Evolutionary conservation across 129 eudicot genomes (phyloP), one percentile per base, ranked within the genome.

Genomic region (Lactuca saligna): DNA sequence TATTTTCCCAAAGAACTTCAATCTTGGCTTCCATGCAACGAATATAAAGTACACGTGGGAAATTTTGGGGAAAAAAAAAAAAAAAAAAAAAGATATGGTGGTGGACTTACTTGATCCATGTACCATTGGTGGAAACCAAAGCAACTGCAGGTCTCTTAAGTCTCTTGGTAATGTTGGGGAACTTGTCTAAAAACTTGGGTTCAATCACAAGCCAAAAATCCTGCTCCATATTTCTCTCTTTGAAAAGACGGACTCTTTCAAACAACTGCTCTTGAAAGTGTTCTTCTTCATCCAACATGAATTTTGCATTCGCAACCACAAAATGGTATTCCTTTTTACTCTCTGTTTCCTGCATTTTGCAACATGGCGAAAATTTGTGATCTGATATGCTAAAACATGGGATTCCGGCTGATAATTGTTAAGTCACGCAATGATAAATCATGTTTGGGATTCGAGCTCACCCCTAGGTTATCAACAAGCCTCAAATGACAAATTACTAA

Each of bases 161-260:
- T 75, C 91, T 79, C 77, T 82, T 89, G 49, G 93, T 87, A 57
- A 94, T 78, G 71, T 82, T 75, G 4, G 97, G 99, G 61, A 94
- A 94, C 75, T 89, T 87, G 54, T 89, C 97, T 82, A 94, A 78
- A 75, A 94, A 89, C 85, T 89, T 94, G 61, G 99, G 99, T 33
- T 94, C 99, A 57, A 94, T 82, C 58, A 94, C 97, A 42, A 94
- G 96, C 97, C 99, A 94, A 60, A 94, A 94, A 75, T 94, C 99
- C 61, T 85, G 96, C 79, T 94, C 99, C 66, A 55, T 77, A 57
- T 80, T 80, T 38, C 97, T 82, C 71, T 94, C 99, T 51, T 71
- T 82, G 66, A 42, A 94, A 62, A 72, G 72, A 15, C 93, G 86
- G 46, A 71, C 88, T 29, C 99, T 76, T 84, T 94, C 99, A 49